Percentiles rank a stretch among this genome's conserved stretches.
These are phyloP conservation scores for Chlorella sp. DNA, from an alignment of 139 green algal genomes.

Conservation along the genomic window DNA sequence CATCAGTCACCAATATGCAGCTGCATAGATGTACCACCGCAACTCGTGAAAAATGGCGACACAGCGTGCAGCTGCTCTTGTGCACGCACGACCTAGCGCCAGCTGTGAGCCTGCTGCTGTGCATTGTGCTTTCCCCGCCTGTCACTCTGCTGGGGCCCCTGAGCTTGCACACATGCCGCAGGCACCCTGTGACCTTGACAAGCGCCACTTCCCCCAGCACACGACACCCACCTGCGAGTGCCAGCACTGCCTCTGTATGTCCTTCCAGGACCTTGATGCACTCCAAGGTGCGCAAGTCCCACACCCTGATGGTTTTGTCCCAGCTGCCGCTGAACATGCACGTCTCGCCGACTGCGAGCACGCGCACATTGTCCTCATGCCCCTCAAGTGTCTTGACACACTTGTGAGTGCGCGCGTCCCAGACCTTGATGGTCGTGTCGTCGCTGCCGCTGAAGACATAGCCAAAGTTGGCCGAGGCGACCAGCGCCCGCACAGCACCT, in stretches of 20 bases:
- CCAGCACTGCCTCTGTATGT: conserved; percentile 89
- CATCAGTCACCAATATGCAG: too few species aligned
- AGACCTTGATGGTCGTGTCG: conserved; percentile 90
- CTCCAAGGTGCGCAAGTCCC: conserved; percentile 66
- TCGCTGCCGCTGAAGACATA: conserved; percentile 88
- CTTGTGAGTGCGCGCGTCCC: conserved; percentile 65
- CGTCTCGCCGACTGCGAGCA: conserved; percentile 67
- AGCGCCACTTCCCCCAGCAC: too few species aligned
- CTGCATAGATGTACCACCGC: too few species aligned
- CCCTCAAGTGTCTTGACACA: conserved; percentile 80
- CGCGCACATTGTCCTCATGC: conserved; percentile 91
- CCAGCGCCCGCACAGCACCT: conserved; percentile 76
- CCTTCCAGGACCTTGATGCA: conserved; percentile 78
- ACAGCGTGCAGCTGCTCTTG: too few species aligned
- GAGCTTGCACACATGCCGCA: too few species aligned
- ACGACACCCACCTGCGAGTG: conserved; percentile 75
- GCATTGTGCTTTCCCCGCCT: too few species aligned
- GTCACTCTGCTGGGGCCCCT: too few species aligned
- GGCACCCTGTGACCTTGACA: too few species aligned
- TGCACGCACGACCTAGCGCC: too few species aligned
- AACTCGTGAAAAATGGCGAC: too few species aligned
- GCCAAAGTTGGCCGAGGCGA: conserved; percentile 49
- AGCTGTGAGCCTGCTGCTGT: too few species aligned
- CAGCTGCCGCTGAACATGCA: conserved; percentile 85
- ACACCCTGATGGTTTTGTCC: conserved; percentile 91